phyloP scores from a whole-genome alignment of 2,329 filamentous ascomycete genomes.

The Aspergillus sp. region DNA sequence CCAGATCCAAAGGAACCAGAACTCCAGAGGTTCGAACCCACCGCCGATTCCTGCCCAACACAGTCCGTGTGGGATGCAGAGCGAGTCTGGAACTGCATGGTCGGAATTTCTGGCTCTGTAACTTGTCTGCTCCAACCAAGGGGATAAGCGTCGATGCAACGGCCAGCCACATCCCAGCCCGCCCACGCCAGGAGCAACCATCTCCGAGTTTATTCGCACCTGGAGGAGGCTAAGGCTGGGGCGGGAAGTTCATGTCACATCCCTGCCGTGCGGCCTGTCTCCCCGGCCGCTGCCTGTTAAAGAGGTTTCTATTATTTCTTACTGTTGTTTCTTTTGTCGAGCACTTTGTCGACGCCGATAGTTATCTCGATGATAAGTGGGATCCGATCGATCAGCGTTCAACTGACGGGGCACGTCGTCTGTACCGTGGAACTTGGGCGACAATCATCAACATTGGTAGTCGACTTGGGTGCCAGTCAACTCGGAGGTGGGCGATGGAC shows the following conservation, averaged over 20 bases:
- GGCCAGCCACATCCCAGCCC: constrained; percentile 9
- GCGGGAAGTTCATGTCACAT: constrained; percentile 7
- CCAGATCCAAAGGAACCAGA: constrained; percentile 5
- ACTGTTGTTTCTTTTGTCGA: neutral
- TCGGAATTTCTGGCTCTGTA: neutral
- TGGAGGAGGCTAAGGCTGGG: neutral
- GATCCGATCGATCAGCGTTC: constrained; percentile 12
- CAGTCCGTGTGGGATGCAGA: constrained; percentile 13
- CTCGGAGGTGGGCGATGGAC: neutral
- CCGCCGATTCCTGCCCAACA: constrained; percentile 16
- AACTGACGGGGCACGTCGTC: constrained; percentile 7
- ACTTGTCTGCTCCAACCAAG: neutral
- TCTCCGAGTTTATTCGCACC: neutral
- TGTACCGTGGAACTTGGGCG: neutral
- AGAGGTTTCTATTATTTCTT: neutral
- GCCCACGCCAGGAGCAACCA: neutral
- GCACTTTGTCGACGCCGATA: neutral
- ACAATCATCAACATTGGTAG: neutral
- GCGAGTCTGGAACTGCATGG: constrained; percentile 1
- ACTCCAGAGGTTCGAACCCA: neutral
- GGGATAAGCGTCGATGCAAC: constrained; percentile 2
- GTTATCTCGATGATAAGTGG: constrained; percentile 4
- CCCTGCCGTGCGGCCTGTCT: constrained; percentile 1
- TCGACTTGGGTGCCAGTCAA: neutral
- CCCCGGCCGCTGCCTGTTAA: neutral